Percentiles rank a stretch among this genome's conserved stretches.
These are phyloP conservation scores for Phlebiopsis gigantea DNA, from an alignment of 768 basidiomycete species.

Conservation along the genomic window DNA sequence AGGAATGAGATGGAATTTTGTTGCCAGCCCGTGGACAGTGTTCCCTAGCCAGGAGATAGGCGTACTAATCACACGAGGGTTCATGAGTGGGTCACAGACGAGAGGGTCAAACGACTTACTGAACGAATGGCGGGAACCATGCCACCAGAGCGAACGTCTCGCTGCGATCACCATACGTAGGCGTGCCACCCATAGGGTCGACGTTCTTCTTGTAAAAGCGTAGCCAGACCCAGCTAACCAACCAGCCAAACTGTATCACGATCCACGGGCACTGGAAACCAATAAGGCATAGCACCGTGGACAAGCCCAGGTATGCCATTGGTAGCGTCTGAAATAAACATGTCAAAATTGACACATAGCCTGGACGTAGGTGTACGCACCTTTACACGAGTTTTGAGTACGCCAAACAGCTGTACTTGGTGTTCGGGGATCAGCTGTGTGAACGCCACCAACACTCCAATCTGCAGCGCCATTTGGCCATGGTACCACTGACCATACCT, in stretches of 20 bases:
- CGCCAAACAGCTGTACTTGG: slow-evolving; percentile 88
- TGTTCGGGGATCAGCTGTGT: slow-evolving; percentile 98
- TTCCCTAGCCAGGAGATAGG: slow-evolving; percentile 68
- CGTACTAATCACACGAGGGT: slow-evolving; percentile 39
- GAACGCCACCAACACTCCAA: slow-evolving; percentile 88
- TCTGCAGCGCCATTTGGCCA: slow-evolving; percentile 90
- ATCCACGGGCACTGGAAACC: slow-evolving; percentile 90
- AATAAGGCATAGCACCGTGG: slow-evolving; percentile 75
- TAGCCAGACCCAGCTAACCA: slow-evolving; percentile 91
- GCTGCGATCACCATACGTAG: slow-evolving; percentile 87
- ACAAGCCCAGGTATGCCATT: slow-evolving; percentile 91
- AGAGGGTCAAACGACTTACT: slow-evolving; percentile 49
- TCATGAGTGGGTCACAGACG: too few species aligned
- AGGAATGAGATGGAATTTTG: slow-evolving; percentile 72
- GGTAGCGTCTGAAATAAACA: slow-evolving; percentile 61
- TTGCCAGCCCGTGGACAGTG: slow-evolving; percentile 60
- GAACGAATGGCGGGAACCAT: slow-evolving; percentile 96
- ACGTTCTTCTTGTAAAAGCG: slow-evolving; percentile 93
- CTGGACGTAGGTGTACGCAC: slow-evolving; percentile 30
- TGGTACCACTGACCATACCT: slow-evolving; percentile 90
- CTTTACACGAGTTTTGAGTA: slow-evolving; percentile 86
- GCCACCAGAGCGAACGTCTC: slow-evolving; percentile 93
- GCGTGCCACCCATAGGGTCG: slow-evolving; percentile 53
- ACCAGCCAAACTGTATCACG: slow-evolving; percentile 98
- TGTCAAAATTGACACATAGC: neutral